Conservation (phyloP, 805 yeast species). For the Nakazawaea sp. region DNA sequence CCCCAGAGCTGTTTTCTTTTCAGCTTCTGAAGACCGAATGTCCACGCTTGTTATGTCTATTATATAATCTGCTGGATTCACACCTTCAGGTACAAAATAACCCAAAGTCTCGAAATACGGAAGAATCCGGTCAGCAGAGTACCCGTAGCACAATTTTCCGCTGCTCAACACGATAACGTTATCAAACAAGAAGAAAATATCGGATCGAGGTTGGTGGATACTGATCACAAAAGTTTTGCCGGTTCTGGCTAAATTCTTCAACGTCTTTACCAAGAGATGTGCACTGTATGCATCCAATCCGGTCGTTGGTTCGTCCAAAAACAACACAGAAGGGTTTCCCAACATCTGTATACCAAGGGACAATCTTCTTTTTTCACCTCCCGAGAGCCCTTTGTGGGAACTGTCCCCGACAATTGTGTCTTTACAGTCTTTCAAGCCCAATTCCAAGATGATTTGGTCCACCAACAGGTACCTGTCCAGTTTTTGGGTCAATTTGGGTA, state of each 20-base stretch:
- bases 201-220: conserved; percentile 81
- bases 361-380: conserved; percentile 77
- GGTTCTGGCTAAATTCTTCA: conserved; percentile 46
- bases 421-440: conserved; percentile 61
- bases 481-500: conserved; percentile 39
- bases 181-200: conserved; percentile 65
- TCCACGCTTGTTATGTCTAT: conserved; percentile 56
- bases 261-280: conserved; percentile 49
- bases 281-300: conserved; percentile 80
- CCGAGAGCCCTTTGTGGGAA: conserved; percentile 58
- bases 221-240: conserved; percentile 73
- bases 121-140: conserved; percentile 31
- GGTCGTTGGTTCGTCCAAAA: conserved; percentile 81
- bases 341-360: conserved; percentile 75
- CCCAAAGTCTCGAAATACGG: conserved; percentile 45
- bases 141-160: conserved; percentile 44
- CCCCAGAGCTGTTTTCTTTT: conserved; percentile 24
- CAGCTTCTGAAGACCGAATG: conserved; percentile 30
- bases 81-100: conserved; percentile 33
- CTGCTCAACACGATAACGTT: conserved; percentile 60
- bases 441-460: conserved; percentile 50
- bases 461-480: conserved; percentile 43
- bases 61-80: conserved; percentile 57
- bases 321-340: conserved; percentile 68
- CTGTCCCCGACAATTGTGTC: conserved; percentile 51